Evolutionary conservation across 139 green algal genomes (phyloP), one percentile per base, ranked within the genome.

Genomic region (Auxenochlorella pyrenoidosa): DNA sequence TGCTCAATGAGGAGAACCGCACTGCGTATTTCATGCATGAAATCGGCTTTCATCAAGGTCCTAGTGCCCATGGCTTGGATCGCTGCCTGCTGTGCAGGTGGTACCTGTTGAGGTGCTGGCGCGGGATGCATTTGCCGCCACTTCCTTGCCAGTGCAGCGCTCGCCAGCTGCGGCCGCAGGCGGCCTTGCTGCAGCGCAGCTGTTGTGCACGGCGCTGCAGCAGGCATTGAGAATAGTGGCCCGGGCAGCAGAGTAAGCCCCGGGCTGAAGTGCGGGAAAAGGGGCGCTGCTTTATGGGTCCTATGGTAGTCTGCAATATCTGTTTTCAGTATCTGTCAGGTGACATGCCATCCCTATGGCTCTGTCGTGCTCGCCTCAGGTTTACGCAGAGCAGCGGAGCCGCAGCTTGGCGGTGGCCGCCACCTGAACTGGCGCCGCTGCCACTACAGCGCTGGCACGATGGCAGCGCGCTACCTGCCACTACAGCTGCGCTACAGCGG

Each of bases 321-420:
- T n/a, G n/a, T n/a, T n/a, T n/a, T n/a, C n/a, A n/a, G n/a, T n/a
- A n/a, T n/a, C n/a, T n/a, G n/a, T n/a, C n/a, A n/a, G n/a, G n/a
- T n/a, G n/a, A n/a, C n/a, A n/a, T n/a, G n/a, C n/a, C n/a, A n/a
- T n/a, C n/a, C n/a, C n/a, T n/a, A n/a, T n/a, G n/a, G n/a, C 3
- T 36, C 63, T 34, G 70, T 47, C 19, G 28, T 24, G 30, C 26
- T 8, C 12, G 19, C n/a, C 54, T 79, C 76, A 90, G 83, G 63
- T 16, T 43, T 26, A 40, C 84, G 6, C 32, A 51, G 5, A 24
- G 22, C 30, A 90, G 83, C 36, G 38, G 43, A 8, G 78, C 75
- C 22, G 88, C 88, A 13, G 51, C 76, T 1, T 91, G 88, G 88
- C 84, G 43, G 15, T 91, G 84, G 84, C 88, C 88, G 26, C 88